Percentiles rank a stretch among this genome's conserved stretches.
Conservation (phyloP, 1,284 basidiomycete genomes). For the Marasmius oreades region DNA sequence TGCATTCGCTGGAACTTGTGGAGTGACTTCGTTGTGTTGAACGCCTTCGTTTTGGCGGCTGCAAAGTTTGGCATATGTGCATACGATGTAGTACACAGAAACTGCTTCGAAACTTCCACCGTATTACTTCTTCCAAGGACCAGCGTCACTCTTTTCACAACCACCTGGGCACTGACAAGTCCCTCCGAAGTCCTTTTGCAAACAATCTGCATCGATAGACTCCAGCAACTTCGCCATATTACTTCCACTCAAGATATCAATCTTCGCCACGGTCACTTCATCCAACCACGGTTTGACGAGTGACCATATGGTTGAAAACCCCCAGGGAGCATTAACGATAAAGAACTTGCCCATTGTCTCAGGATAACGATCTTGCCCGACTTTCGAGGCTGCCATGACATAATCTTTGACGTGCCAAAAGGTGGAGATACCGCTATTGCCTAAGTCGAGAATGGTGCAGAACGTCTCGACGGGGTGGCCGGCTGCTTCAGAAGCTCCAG, state of each 20-base stretch:
- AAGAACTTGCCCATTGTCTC: conserved; percentile 96
- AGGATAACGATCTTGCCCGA: conserved; percentile 94
- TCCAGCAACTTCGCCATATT: conserved; percentile 49
- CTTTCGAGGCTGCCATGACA: conserved; percentile 72
- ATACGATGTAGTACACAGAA: no score
- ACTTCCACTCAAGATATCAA: conserved; percentile 79
- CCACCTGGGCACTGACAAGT: conserved; percentile 60
- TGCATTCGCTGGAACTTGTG: no score
- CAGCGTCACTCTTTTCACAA: conserved; percentile 12
- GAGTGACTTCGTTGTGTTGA: no score
- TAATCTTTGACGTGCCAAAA: conserved; percentile 95
- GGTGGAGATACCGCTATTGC: conserved; percentile 75
- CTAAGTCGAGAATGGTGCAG: conserved; percentile 96
- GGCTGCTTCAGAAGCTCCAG: conserved; percentile 69
- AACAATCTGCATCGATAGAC: conserved; percentile 81
- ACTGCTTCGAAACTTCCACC: no score
- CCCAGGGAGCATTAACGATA: conserved; percentile 94
- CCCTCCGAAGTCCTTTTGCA: conserved; percentile 88
- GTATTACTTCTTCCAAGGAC: conserved; percentile 9
- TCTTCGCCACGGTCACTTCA: conserved; percentile 91
- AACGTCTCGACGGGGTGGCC: conserved; percentile 94
- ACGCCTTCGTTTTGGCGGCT: no score
- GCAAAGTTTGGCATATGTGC: no score
- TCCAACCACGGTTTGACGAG: conserved; percentile 95
- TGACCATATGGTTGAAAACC: conserved; percentile 87